Percentiles rank a stretch among this genome's conserved stretches.
Evolutionary conservation across 2,329 filamentous ascomycete genomes (phyloP).

Genomic region (Aspergillus piperis): DNA sequence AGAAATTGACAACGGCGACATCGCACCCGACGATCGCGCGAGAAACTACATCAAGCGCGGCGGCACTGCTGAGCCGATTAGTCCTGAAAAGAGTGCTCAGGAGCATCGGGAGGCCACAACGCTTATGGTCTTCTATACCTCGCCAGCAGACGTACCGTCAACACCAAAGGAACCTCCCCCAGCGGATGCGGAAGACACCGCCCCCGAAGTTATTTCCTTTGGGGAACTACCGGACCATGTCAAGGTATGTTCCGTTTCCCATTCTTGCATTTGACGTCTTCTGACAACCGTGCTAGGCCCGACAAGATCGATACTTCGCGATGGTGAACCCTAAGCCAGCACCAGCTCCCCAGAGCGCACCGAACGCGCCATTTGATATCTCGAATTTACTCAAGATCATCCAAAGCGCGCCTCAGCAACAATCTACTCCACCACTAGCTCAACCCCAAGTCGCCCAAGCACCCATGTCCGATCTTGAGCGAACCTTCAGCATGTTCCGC

Average conservation of each 20-base stretch:
- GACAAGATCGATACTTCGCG: conserved; percentile 46
- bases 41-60: conserved; percentile 47
- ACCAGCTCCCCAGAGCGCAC: conserved; percentile 23
- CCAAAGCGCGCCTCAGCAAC: conserved; percentile 35
- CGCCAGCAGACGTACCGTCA: conserved; percentile 47
- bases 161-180: conserved; percentile 51
- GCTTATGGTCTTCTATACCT: conserved; percentile 52
- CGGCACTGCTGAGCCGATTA: conserved; percentile 41
- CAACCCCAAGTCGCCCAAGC: conserved; percentile 26
- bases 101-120: conserved; percentile 50
- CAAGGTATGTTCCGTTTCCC: conserved; percentile 32
- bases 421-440: conserved; percentile 31
- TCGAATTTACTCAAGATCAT: conserved; percentile 45
- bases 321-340: conserved; percentile 36
- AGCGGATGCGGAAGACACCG: conserved; percentile 39
- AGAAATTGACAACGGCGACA: conserved; percentile 44
- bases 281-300: conserved; percentile 31
- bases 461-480: conserved; percentile 33
- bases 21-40: conserved; percentile 36
- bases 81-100: conserved; percentile 46
- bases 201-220: conserved; percentile 40
- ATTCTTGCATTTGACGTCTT: background rate
- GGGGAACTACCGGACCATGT: conserved; percentile 46
- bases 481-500: conserved; percentile 44
- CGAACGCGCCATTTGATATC: conserved; percentile 39